Evolutionary conservation across 1,284 basidiomycete species (phyloP).

Genomic region (Tausonia pullulans): DNA sequence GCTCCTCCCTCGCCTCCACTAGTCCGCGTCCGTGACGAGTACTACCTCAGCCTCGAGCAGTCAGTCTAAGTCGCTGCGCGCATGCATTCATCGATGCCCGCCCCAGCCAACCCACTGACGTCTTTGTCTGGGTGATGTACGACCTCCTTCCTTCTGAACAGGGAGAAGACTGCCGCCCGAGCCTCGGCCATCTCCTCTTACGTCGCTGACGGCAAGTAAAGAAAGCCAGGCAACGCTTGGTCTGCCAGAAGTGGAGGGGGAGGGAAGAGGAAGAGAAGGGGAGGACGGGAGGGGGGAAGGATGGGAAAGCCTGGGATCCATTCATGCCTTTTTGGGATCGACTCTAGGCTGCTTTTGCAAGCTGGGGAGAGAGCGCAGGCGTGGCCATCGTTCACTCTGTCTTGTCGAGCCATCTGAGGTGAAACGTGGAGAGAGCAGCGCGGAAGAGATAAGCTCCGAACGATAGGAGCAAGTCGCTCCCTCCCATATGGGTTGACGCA

Average conservation of each 20-base stretch:
- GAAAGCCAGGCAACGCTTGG: neutral
- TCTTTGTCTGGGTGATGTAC: too few species aligned
- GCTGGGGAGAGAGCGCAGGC: too few species aligned
- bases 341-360: too few species aligned
- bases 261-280: neutral
- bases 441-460: too few species aligned
- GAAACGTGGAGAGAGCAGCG: too few species aligned
- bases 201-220: constrained; percentile 6
- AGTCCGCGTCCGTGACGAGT: constrained; percentile 71
- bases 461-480: too few species aligned
- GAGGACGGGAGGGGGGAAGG: neutral
- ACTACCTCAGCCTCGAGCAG: constrained; percentile 64
- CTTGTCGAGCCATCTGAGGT: too few species aligned
- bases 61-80: too few species aligned
- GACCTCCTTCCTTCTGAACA: constrained; percentile 18
- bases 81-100: too few species aligned
- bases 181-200: neutral
- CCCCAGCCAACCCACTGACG: too few species aligned
- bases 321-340: neutral
- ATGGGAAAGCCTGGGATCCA: neutral
- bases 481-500: too few species aligned
- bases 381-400: too few species aligned
- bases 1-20: constrained; percentile 14
- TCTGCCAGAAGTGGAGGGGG: neutral
- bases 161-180: constrained; percentile 29